Percentiles rank a stretch among this genome's conserved stretches.
Evolutionary conservation across 2,329 filamentous ascomycete species (phyloP).

Genomic region (Curvularia verruculosa): DNA sequence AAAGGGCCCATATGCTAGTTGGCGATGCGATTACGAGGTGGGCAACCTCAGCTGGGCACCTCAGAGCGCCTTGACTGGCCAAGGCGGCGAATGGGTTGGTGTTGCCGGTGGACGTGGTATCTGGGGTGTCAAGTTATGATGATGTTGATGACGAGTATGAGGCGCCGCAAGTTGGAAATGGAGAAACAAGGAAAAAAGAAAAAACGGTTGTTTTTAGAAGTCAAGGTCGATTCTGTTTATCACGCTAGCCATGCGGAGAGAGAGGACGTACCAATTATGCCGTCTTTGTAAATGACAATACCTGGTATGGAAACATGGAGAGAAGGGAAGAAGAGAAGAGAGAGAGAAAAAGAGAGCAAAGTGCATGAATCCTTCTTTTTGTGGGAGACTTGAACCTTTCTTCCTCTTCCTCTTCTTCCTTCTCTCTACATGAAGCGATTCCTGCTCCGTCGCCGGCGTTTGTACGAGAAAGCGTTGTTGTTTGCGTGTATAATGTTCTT

Average conservation of each 20-base stretch:
- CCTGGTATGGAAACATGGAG: background rate
- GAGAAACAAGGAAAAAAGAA: background rate
- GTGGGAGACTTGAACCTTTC: too few relatives aligned
- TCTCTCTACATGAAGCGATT: background rate
- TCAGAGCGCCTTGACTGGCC: constrained; percentile 67
- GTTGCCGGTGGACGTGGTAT: constrained; percentile 80
- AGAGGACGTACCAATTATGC: background rate
- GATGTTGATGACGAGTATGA: constrained; percentile 17
- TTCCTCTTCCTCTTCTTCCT: background rate
- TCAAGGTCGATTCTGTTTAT: background rate
- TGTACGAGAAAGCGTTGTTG: background rate
- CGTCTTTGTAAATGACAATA: background rate
- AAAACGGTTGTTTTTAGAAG: background rate
- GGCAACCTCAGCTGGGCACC: constrained; percentile 86
- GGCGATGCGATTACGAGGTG: constrained; percentile 87
- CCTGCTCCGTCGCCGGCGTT: background rate
- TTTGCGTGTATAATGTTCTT: background rate
- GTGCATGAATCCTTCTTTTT: background rate
- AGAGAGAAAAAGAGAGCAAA: background rate
- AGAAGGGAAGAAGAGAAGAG: background rate
- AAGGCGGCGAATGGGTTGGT: constrained; percentile 82
- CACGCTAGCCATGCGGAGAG: background rate
- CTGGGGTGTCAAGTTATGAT: constrained; percentile 71
- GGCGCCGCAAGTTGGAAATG: background rate
- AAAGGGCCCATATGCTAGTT: constrained; percentile 74